Evolutionary conservation across 2,329 filamentous ascomycete species (phyloP).

Genomic region (Cercospora nicotianae): DNA sequence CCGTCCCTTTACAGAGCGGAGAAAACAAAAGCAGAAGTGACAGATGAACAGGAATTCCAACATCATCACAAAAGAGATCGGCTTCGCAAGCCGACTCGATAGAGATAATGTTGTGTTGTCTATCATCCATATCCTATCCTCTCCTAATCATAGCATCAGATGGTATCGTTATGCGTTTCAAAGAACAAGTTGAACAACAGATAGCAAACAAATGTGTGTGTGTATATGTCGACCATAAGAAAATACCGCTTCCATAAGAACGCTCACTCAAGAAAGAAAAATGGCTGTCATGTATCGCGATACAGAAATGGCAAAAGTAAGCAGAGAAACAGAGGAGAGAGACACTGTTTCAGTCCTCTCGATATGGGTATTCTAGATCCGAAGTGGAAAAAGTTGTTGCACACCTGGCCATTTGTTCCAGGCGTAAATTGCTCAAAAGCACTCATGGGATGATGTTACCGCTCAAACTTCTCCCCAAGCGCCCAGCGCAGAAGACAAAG

Average conservation of each 20-base stretch:
- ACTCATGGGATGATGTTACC: neutral
- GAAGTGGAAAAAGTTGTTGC: neutral
- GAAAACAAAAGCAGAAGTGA: too few species aligned
- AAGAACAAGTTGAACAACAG: neutral
- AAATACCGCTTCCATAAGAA: neutral
- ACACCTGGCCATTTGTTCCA: neutral
- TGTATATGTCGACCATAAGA: neutral
- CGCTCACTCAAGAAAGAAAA: neutral
- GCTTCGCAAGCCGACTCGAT: neutral
- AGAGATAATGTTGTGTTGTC: neutral
- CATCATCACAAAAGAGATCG: too few species aligned
- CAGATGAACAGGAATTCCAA: too few species aligned
- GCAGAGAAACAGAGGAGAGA: neutral
- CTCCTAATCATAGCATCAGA: constrained; percentile 1
- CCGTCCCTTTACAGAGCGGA: too few species aligned
- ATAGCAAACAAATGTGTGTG: neutral
- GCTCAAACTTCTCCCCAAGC: constrained; percentile 73
- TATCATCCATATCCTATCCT: neutral
- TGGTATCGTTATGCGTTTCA: constrained; percentile 8
- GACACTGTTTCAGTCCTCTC: constrained; percentile 7
- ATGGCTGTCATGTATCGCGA: neutral
- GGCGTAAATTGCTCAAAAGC: neutral
- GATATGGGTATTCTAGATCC: neutral
- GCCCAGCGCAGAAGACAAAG: constrained; percentile 54
- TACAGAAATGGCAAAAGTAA: neutral